Evolutionary conservation across 2,329 filamentous ascomycete species (phyloP).

Genomic region (Harringtonia aguacate): DNA sequence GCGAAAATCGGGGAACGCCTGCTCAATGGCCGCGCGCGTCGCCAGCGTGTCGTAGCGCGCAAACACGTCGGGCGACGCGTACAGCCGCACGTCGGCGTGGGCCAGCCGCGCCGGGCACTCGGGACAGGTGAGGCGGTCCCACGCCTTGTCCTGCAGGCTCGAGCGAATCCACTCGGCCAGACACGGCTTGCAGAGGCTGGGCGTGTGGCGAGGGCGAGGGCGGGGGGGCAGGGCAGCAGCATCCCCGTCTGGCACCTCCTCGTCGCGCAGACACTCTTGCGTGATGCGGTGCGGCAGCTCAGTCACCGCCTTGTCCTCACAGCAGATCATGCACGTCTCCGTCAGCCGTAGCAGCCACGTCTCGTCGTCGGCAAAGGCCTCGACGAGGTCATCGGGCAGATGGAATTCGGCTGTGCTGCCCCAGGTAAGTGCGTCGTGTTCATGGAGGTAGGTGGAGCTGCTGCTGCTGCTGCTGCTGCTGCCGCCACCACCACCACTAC

Average conservation of each 20-base stretch:
- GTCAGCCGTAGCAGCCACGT: conserved; percentile 20
- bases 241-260: conserved; percentile 12
- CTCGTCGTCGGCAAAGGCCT: conserved; percentile 19
- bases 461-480: background rate
- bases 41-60: conserved; percentile 23
- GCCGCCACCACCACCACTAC: background rate
- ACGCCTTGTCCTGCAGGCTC: conserved; percentile 17
- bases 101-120: conserved; percentile 21
- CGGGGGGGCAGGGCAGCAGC: too few species aligned
- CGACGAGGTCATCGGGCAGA: conserved; percentile 15
- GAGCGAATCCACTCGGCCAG: conserved; percentile 22
- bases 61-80: conserved; percentile 18
- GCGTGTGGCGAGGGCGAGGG: conserved; percentile 13
- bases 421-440: conserved; percentile 6
- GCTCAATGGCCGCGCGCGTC: conserved; percentile 18
- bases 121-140: conserved; percentile 24
- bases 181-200: conserved; percentile 21
- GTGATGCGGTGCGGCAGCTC: conserved; percentile 22
- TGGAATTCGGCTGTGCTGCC: conserved; percentile 20
- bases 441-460: background rate
- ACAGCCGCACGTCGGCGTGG: conserved; percentile 19
- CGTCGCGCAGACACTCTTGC: too few species aligned
- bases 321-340: conserved; percentile 21
- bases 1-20: conserved; percentile 19
- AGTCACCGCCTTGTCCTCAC: conserved; percentile 21